phyloP scores from a whole-genome alignment of 495 filamentous ascomycete species.

The Tuber indicum region DNA sequence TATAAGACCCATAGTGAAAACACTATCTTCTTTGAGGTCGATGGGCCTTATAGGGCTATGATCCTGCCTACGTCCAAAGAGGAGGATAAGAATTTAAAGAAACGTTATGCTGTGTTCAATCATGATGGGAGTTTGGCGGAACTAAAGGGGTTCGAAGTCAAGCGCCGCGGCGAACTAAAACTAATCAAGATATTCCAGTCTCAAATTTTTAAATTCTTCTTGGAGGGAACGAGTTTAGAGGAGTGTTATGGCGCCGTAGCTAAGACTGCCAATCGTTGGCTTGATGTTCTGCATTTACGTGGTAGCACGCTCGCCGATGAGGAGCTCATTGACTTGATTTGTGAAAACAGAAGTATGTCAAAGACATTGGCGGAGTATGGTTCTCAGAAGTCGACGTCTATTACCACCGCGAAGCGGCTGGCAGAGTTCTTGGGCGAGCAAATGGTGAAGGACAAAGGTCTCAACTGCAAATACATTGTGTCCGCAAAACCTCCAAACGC shows the following conservation, averaged over 20 bases:
- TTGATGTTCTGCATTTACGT: conserved; percentile 84
- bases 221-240: conserved; percentile 75
- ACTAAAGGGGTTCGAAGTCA: conserved; percentile 96
- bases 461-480: conserved; percentile 99
- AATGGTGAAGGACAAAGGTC: conserved; percentile 97
- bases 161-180: conserved; percentile 95
- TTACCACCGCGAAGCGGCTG: conserved; percentile 91
- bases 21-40: conserved; percentile 98
- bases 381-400: conserved; percentile 90
- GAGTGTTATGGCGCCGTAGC: conserved; percentile 91
- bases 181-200: conserved; percentile 99
- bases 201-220: conserved; percentile 98
- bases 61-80: conserved; percentile 95
- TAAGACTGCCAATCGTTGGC: conserved; percentile 90
- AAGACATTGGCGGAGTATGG: conserved; percentile 97
- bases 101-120: conserved; percentile 98
- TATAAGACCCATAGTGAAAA: conserved; percentile 97
- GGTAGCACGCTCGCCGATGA: conserved; percentile 87
- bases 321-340: conserved; percentile 97
- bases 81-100: conserved; percentile 99
- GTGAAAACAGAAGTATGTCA: conserved; percentile 93
- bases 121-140: conserved; percentile 95
- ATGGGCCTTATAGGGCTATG: conserved; percentile 96
- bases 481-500: conserved; percentile 77
- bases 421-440: conserved; percentile 96